Conservation (phyloP, 2,329 filamentous ascomycete species). For the Fonsecaea pedrosoi region DNA sequence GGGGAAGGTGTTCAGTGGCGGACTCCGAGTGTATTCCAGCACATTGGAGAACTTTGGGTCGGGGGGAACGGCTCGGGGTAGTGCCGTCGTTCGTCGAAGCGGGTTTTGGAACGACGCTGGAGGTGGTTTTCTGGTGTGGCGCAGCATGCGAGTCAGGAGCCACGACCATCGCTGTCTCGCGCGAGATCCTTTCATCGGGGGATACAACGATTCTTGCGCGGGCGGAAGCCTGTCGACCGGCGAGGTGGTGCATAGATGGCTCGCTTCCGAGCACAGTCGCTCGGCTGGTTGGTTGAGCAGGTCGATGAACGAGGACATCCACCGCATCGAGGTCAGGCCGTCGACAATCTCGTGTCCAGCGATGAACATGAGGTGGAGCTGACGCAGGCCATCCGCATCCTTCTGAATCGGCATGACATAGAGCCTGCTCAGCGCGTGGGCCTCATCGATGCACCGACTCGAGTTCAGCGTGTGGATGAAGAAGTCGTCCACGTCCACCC, state of each 20-base stretch:
- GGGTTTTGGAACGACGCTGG: conserved; percentile 39
- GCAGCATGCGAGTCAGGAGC: conserved; percentile 35
- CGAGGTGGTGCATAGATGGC: conserved; percentile 15
- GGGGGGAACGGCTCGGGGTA: conserved; percentile 15
- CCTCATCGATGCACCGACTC: conserved; percentile 32
- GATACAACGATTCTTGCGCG: conserved; percentile 38
- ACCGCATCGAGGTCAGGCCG: conserved; percentile 35
- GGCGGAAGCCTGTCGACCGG: conserved; percentile 31
- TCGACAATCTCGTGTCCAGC: conserved; percentile 37
- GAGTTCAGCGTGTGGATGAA: conserved; percentile 36
- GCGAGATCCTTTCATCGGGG: conserved; percentile 24
- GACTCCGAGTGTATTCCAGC: conserved; percentile 32
- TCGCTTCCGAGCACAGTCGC: conserved; percentile 13
- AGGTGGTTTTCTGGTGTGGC: conserved; percentile 30
- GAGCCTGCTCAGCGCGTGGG: conserved; percentile 29
- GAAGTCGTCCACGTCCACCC: conserved; percentile 32
- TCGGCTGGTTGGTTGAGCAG: conserved; percentile 28
- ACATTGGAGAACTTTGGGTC: conserved; percentile 27
- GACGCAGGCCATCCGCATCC: conserved; percentile 10
- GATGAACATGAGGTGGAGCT: conserved; percentile 30
- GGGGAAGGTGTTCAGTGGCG: conserved; percentile 33
- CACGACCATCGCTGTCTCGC: conserved; percentile 38
- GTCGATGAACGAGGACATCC: conserved; percentile 35
- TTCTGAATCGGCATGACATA: conserved; percentile 33
- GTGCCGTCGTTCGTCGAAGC: conserved; percentile 22